phyloP scores from a whole-genome alignment of 768 basidiomycete species.

The Boletus reticuloceps region DNA sequence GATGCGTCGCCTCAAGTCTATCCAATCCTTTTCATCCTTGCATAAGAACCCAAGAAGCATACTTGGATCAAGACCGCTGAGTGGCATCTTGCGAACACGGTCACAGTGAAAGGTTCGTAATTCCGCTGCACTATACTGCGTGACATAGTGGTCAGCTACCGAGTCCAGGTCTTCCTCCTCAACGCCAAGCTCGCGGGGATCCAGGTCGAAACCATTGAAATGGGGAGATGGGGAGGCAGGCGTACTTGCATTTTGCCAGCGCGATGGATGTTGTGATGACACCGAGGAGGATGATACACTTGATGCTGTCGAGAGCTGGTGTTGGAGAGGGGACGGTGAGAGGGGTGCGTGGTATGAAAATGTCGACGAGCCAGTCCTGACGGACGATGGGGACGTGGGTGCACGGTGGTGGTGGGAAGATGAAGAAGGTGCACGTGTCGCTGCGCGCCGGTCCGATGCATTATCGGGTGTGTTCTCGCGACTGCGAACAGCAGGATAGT shows the following conservation, averaged over 20 bases:
- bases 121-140: conserved; percentile 70
- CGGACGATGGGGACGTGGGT: conserved; percentile 53
- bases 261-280: conserved; percentile 32
- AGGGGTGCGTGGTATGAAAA: conserved; percentile 58
- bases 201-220: conserved; percentile 31
- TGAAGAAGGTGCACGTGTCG: conserved; percentile 18
- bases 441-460: conserved; percentile 25
- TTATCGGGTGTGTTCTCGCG: conserved; percentile 33
- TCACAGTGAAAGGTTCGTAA: conserved; percentile 95
- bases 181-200: conserved; percentile 37
- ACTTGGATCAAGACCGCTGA: conserved; percentile 89
- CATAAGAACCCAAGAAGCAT: conserved; percentile 95
- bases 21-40: conserved; percentile 81
- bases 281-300: conserved; percentile 28
- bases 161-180: conserved; percentile 39
- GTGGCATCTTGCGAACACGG: conserved; percentile 91
- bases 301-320: conserved; percentile 53
- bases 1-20: conserved; percentile 71
- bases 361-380: conserved; percentile 45
- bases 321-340: conserved; percentile 65
- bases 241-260: conserved; percentile 27
- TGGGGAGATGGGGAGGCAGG: conserved; percentile 18
- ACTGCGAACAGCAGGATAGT: conserved; percentile 20
- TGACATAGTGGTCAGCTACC: conserved; percentile 60
- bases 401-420: conserved; percentile 32